Conservation (phyloP, 2,329 filamentous ascomycete genomes). For the Alternaria triticina region DNA sequence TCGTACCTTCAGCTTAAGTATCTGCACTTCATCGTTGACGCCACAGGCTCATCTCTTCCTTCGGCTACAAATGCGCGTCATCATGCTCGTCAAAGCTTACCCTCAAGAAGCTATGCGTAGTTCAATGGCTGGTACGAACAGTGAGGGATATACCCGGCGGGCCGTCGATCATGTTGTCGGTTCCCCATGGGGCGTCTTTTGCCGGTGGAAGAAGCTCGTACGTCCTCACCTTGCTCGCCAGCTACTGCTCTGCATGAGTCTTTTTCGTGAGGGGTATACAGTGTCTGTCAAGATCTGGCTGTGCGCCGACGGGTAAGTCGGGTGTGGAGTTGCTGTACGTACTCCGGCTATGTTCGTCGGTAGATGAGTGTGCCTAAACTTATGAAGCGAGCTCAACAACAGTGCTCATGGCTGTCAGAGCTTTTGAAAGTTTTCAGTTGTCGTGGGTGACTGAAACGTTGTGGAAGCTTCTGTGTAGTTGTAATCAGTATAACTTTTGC, state of each 20-base stretch:
- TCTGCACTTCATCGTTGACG: neutral
- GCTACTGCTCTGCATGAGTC: neutral
- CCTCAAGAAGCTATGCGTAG: neutral
- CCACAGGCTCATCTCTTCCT: neutral
- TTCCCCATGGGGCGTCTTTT: slow-evolving; percentile 3
- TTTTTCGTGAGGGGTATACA: neutral
- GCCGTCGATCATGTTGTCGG: neutral
- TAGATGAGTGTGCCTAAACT: neutral
- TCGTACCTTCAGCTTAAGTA: slow-evolving; percentile 1
- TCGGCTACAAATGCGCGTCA: neutral
- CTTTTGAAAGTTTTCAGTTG: neutral
- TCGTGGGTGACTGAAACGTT: neutral
- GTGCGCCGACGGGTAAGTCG: neutral
- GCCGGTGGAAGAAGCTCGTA: neutral
- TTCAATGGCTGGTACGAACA: neutral
- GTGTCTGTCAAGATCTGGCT: neutral
- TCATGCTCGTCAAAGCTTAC: neutral
- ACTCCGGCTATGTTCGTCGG: neutral
- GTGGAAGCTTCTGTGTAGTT: neutral
- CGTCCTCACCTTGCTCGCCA: neutral
- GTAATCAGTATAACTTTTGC: neutral
- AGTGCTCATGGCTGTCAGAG: neutral
- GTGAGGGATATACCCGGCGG: slow-evolving; percentile 8
- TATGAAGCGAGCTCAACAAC: neutral
- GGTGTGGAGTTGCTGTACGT: neutral